Conservation (phyloP, 1,284 basidiomycete genomes). For the Thecaphora thlaspeos region DNA sequence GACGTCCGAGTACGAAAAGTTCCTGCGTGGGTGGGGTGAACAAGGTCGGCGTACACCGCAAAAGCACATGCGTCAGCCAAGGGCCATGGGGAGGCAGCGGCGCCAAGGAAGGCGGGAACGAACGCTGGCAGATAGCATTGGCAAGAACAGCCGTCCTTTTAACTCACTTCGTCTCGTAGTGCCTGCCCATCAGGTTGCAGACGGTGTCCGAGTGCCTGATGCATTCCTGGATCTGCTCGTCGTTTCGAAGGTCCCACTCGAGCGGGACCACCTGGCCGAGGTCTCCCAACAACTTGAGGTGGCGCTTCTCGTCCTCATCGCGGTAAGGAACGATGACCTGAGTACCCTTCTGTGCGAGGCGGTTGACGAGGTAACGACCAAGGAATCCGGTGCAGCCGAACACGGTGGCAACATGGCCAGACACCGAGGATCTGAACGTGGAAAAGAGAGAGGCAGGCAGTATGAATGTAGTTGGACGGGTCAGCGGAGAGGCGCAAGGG, state of each 20-base stretch:
- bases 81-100: too few species aligned
- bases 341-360: conserved; percentile 75
- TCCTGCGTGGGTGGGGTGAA: conserved; percentile 67
- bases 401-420: conserved; percentile 80
- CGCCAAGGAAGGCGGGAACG: too few species aligned
- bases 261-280: conserved; percentile 93
- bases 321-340: conserved; percentile 95
- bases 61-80: background rate
- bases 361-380: conserved; percentile 80
- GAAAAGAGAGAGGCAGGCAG: background rate
- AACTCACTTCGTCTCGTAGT: conserved; percentile 84
- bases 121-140: too few species aligned
- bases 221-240: conserved; percentile 88
- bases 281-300: conserved; percentile 90
- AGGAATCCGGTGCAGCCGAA: conserved; percentile 96
- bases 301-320: conserved; percentile 89
- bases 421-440: conserved; percentile 43
- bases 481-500: conserved; percentile 1
- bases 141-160: too few species aligned
- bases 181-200: conserved; percentile 86
- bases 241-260: conserved; percentile 91
- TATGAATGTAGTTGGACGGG: background rate
- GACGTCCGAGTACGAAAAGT: conserved; percentile 77
- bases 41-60: background rate
- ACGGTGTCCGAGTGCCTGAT: conserved; percentile 93